Percentiles rank a stretch among this genome's conserved stretches.
Evolutionary conservation across 2,329 filamentous ascomycete species (phyloP).

Genomic region (Lasiodiplodia hormozganensis): DNA sequence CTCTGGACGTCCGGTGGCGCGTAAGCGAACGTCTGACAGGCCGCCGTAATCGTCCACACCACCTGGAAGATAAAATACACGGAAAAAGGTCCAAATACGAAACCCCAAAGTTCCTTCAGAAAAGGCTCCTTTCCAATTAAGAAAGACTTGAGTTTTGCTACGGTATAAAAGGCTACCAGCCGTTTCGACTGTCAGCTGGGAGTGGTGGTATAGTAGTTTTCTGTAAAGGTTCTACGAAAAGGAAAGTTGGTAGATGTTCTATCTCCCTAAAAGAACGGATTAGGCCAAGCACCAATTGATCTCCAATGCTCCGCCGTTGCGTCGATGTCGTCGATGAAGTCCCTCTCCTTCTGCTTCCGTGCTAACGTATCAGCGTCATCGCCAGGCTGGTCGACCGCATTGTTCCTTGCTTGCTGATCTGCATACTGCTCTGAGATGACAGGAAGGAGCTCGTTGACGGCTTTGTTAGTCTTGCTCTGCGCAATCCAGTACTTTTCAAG

Average conservation of each 20-base stretch:
- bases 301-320: neutral
- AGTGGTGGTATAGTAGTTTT: no score
- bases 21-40: no score
- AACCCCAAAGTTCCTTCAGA: no score
- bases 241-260: neutral
- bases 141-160: no score
- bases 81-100: no score
- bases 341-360: neutral
- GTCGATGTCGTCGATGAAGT: neutral
- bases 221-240: no score
- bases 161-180: no score
- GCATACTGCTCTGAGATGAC: neutral
- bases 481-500: neutral
- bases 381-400: neutral
- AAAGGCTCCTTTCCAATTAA: no score
- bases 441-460: neutral
- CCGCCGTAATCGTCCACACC: no score
- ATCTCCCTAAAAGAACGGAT: neutral
- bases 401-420: neutral
- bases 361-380: neutral
- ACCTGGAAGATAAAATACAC: no score
- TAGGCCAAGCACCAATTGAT: neutral
- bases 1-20: no score
- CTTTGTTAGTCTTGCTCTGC: neutral
- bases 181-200: no score